These are phyloP conservation scores for Chrysanthemum makinoi DNA, from an alignment of 129 eudicot genomes.

Conservation along the genomic window DNA sequence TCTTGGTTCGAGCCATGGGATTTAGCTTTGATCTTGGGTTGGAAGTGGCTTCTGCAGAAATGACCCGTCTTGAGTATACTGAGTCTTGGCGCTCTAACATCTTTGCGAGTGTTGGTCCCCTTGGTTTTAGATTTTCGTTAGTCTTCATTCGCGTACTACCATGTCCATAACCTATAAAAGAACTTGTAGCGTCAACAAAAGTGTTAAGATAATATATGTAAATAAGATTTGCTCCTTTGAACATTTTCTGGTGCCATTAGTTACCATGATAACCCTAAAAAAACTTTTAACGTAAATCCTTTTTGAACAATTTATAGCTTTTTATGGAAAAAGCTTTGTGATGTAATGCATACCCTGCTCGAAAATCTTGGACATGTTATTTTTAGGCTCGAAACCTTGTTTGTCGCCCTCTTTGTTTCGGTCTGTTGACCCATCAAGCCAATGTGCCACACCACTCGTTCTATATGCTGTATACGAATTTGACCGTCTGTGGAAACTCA, in stretches of 20 bases:
- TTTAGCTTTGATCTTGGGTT: constrained; percentile 25
- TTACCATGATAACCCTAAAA: no score
- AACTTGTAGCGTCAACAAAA: no score
- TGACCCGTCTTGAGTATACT: constrained; percentile 34
- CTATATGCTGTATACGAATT: constrained; percentile 54
- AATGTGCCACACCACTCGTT: constrained; percentile 21
- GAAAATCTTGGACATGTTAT: background rate
- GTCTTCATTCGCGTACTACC: background rate
- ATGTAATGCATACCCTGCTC: constrained; percentile 11
- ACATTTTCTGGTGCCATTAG: background rate
- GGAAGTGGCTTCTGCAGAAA: constrained; percentile 22
- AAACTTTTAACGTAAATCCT: no score
- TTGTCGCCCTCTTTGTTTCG: constrained; percentile 11
- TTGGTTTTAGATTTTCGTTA: constrained; percentile 16
- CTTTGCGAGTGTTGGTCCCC: constrained; percentile 23
- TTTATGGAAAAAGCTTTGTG: background rate
- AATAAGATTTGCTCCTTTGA: no score
- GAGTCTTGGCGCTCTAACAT: constrained; percentile 39
- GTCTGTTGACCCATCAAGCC: constrained; percentile 22
- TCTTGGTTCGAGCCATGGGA: constrained; percentile 26
- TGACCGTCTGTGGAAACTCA: constrained; percentile 51
- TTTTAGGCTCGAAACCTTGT: constrained; percentile 3
- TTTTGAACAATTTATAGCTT: background rate
- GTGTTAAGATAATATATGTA: no score
- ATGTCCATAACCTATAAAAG: background rate